Base-by-base conservation (phyloP, 1,284 basidiomycete genomes). In the Waitea zeae region DNA sequence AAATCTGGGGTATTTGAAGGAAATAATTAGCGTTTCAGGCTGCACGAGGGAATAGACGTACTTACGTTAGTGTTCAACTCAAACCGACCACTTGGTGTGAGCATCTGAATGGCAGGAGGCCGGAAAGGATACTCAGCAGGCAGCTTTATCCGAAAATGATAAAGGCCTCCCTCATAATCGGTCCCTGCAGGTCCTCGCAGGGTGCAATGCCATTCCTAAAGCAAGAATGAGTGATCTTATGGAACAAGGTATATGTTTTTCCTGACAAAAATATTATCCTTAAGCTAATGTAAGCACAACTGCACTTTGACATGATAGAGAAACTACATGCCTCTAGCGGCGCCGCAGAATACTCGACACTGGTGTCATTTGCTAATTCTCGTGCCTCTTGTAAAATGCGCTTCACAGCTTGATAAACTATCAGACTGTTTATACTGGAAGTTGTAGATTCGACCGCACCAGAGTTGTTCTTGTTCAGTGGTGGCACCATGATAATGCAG, bases 141-240 rank as follows among this genome's bases (percentile, higher is more conserved):
- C 5, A 97, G 61, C 14, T 88, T 54, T 49, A 97, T 87, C 36
- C 90, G 75, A 48, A 93, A 80, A 56, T 96, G 90, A 56, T 96
- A 97, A 35, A 82, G 52, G 41, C 87, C 86, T 38, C 84, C 86
- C 49, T 92, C 86, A 43, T 86, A 96, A 48, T 93, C 89, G 18
- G 82, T 89, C 3, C 75, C 86, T 13, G 67, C 47, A 2, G 92
- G 76, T 1, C 92, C 93, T 41, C 88, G 75, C 34, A 97, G 64
- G 5, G 93, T 97, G 48, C 90, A 96, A 51, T 97, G 92, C 93
- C 93, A 98, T 63, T 95, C 89, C 80, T 86, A 45, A 9, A 26
- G 7, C 22, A 26, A n/a, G n/a, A n/a, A 7, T 26, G 7, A 26
- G 22, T n/a, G 7, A 26, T n/a, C 22, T 26, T 7, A 26, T 7